phyloP scores from a whole-genome alignment of 176 grass and related monocot genomes.

The Chrysopogon serrulatus region DNA sequence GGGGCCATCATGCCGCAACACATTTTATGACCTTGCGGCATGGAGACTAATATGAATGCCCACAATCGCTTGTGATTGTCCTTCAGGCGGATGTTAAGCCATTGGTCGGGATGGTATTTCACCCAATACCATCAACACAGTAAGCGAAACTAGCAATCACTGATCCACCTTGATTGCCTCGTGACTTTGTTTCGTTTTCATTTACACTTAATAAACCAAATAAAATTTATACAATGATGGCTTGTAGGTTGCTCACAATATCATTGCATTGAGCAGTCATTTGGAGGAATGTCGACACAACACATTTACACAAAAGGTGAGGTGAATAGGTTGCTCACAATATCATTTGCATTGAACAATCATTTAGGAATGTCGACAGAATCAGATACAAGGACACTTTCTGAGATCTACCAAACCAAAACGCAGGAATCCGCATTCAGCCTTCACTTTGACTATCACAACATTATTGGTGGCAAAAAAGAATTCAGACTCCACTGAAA shows the following conservation, averaged over 20 bases:
- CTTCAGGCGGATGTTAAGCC: too few relatives aligned
- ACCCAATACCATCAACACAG: background rate
- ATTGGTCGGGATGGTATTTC: background rate
- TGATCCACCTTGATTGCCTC: too few relatives aligned
- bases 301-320: background rate
- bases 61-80: too few relatives aligned
- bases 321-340: background rate
- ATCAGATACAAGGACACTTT: conserved; percentile 31
- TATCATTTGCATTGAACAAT: background rate
- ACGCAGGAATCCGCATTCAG: conserved; percentile 2
- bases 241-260: background rate
- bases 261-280: background rate
- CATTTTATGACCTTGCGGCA: background rate
- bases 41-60: too few relatives aligned
- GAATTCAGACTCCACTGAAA: background rate
- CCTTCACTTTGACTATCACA: conserved; percentile 18
- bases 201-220: background rate
- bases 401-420: conserved; percentile 28
- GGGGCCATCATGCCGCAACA: background rate
- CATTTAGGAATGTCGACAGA: conserved; percentile 10
- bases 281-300: background rate
- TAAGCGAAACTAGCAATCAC: background rate
- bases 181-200: background rate
- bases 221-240: background rate
- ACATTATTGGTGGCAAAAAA: conserved; percentile 13